Percentiles rank a stretch among this genome's conserved stretches.
Evolutionary conservation across 352 stramenopile species (phyloP).

Genomic region (Phytophthora chlamydospora): DNA sequence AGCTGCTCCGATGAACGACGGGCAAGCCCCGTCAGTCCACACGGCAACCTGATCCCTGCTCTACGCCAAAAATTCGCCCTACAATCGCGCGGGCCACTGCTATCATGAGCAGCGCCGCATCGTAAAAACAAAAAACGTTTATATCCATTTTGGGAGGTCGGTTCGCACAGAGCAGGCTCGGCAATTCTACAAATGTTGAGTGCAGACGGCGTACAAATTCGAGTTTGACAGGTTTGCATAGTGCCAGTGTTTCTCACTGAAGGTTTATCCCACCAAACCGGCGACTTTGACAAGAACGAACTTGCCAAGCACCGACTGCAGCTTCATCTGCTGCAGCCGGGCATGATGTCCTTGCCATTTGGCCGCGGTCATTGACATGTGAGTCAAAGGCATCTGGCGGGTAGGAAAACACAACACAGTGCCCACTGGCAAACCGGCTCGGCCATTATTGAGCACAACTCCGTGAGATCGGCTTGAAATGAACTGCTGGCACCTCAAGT

Average conservation of each 20-base stretch:
- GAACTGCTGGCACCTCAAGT: constrained; percentile 7
- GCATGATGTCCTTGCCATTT: neutral
- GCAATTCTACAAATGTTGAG: neutral
- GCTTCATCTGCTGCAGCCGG: too few relatives aligned
- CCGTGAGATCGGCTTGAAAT: constrained; percentile 1
- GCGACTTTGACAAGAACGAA: constrained; percentile 6
- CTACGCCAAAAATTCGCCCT: constrained; percentile 31
- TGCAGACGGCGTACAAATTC: neutral
- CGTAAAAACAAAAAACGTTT: constrained; percentile 11
- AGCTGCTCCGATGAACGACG: constrained; percentile 22
- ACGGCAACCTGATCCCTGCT: constrained; percentile 28
- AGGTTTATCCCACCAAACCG: constrained; percentile 18
- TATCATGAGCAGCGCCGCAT: constrained; percentile 29
- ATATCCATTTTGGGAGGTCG: constrained; percentile 12
- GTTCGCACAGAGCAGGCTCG: neutral
- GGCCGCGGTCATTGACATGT: constrained; percentile 5
- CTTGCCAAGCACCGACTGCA: too few relatives aligned
- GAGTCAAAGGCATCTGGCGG: constrained; percentile 21
- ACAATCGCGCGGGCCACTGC: constrained; percentile 20
- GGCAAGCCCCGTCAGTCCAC: constrained; percentile 19
- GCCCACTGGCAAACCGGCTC: constrained; percentile 22
- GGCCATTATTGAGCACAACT: too few relatives aligned
- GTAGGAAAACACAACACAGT: constrained; percentile 6
- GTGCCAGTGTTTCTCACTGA: constrained; percentile 8
- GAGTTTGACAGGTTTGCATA: constrained; percentile 19